phyloP scores from a whole-genome alignment of 2,329 filamentous ascomycete genomes.

The Aspergillus felis region DNA sequence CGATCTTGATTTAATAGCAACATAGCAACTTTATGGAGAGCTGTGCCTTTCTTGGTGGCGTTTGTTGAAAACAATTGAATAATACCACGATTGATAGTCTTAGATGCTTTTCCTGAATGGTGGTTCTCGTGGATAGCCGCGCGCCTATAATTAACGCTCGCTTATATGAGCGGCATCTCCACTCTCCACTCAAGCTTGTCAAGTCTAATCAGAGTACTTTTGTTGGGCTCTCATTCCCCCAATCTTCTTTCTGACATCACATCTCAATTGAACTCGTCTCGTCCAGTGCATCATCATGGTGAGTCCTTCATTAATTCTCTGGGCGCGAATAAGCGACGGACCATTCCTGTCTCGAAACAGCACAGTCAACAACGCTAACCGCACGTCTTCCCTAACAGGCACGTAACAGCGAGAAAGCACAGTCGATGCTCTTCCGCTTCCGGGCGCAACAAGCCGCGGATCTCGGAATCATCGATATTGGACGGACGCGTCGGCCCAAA shows the following conservation, averaged over 20 bases:
- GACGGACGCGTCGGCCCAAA: slow-evolving; percentile 84
- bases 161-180: slow-evolving; percentile 11
- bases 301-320: slow-evolving; percentile 1
- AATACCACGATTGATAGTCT: neutral
- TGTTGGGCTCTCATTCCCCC: slow-evolving; percentile 11
- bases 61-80: neutral
- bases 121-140: slow-evolving; percentile 9
- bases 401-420: slow-evolving; percentile 96
- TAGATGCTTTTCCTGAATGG: neutral
- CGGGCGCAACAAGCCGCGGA: slow-evolving; percentile 95
- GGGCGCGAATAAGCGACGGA: neutral
- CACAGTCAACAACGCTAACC: slow-evolving; percentile 14
- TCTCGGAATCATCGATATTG: slow-evolving; percentile 90
- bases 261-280: slow-evolving; percentile 11
- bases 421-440: slow-evolving; percentile 99
- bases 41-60: neutral
- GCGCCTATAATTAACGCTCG: slow-evolving; percentile 25
- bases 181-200: slow-evolving; percentile 21
- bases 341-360: neutral
- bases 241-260: slow-evolving; percentile 14
- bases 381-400: slow-evolving; percentile 53
- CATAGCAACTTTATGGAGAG: neutral
- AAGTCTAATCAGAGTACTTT: slow-evolving; percentile 15
- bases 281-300: slow-evolving; percentile 28
- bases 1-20: neutral